These are phyloP conservation scores for Kurtzmaniella cleridarum DNA, from an alignment of 805 yeast species.

Conservation along the genomic window DNA sequence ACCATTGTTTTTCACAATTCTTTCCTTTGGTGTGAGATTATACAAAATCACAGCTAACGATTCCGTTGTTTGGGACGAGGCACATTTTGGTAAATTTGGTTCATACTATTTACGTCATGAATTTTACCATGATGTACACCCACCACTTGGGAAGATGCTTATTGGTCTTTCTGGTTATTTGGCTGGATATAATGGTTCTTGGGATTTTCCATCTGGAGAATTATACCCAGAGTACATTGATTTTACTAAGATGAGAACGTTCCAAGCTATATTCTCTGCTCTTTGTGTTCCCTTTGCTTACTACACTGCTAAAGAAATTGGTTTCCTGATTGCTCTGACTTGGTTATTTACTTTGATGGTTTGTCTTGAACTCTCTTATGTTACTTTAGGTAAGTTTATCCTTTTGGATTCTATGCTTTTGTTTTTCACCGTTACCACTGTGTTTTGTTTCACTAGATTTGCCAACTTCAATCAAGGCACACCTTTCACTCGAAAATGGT, in stretches of 20 bases:
- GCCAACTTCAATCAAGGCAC: conserved; percentile 49
- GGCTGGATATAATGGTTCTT: conserved; percentile 81
- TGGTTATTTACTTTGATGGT: conserved; percentile 61
- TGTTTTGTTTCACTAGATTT: conserved; percentile 67
- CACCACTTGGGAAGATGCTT: conserved; percentile 79
- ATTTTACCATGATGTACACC: conserved; percentile 83
- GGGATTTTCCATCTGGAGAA: conserved; percentile 65
- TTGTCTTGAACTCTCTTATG: conserved; percentile 60
- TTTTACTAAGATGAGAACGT: conserved; percentile 61
- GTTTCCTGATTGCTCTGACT: conserved; percentile 43
- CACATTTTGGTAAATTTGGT: conserved; percentile 85
- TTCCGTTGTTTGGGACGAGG: conserved; percentile 83
- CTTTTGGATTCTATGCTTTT: conserved; percentile 71
- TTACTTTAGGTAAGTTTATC: conserved; percentile 69
- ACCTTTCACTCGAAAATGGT: conserved; percentile 74
- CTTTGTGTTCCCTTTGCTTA: conserved; percentile 68
- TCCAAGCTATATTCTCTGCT: conserved; percentile 65
- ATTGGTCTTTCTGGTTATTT: conserved; percentile 73
- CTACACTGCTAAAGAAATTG: conserved; percentile 58
- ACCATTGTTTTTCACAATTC: conserved; percentile 59
- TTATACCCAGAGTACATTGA: conserved; percentile 58
- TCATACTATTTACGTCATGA: conserved; percentile 74
- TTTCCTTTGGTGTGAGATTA: conserved; percentile 64
- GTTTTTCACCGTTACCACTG: conserved; percentile 74
- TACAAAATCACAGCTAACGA: conserved; percentile 52